phyloP scores from a whole-genome alignment of 176 grass and related monocot species.

The Eremochloa ophiuroides region DNA sequence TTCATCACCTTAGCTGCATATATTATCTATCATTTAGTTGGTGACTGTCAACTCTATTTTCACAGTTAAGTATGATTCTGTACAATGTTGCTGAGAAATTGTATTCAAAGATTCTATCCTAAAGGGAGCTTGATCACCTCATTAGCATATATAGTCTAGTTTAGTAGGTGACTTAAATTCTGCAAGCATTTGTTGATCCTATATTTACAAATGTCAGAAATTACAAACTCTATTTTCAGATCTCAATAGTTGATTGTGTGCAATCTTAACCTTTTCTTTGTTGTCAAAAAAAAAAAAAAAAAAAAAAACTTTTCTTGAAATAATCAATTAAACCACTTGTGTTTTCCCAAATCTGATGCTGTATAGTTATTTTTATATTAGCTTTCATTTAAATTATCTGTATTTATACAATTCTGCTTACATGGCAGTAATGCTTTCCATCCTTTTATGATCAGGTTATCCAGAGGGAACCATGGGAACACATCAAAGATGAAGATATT shows the following conservation, averaged over 20 bases:
- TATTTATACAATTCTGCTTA: background rate
- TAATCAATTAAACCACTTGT: background rate
- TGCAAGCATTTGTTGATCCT: background rate
- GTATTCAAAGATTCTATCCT: background rate
- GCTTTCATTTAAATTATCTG: background rate
- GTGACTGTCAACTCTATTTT: background rate
- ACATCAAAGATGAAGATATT: constrained; percentile 88
- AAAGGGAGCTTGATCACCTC: background rate
- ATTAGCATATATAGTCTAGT: background rate
- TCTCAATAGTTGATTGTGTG: background rate
- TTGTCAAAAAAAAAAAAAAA: no score
- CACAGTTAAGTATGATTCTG: background rate
- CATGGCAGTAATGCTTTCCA: background rate
- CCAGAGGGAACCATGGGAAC: constrained; percentile 96
- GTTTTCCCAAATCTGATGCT: background rate
- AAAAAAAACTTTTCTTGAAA: no score
- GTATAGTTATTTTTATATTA: background rate
- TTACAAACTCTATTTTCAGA: background rate
- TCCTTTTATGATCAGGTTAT: constrained; percentile 48
- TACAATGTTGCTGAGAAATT: background rate
- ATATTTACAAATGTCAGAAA: background rate
- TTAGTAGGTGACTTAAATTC: background rate
- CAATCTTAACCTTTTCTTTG: background rate
- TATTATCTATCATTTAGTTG: background rate
- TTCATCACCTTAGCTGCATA: background rate